Percentiles rank a stretch among this genome's conserved stretches.
Conservation (phyloP, 345 rosid species). For the Crucihimalaya himalaica region DNA sequence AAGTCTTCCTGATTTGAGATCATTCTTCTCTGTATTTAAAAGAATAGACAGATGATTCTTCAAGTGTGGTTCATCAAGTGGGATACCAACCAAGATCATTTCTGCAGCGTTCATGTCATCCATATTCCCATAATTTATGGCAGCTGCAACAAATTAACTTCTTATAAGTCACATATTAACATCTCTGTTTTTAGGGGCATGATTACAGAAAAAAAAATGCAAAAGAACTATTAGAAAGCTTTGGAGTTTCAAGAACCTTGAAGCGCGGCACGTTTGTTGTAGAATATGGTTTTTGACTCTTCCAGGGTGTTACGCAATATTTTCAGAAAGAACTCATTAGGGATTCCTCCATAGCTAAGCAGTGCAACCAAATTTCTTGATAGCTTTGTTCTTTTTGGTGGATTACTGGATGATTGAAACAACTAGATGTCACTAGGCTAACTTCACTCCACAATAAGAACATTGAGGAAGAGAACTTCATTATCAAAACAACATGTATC, state of each 20-base stretch:
- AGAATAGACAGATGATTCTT: constrained; percentile 46
- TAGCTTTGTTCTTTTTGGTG: constrained; percentile 47
- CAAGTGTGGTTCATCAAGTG: constrained; percentile 67
- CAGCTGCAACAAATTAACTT: constrained; percentile 44
- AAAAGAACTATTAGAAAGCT: constrained; percentile 5
- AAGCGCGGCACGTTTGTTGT: constrained; percentile 52
- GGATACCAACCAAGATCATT: constrained; percentile 74
- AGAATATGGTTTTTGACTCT: constrained; percentile 47
- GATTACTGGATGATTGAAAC: constrained; percentile 45
- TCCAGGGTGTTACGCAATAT: constrained; percentile 52
- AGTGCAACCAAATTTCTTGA: constrained; percentile 59
- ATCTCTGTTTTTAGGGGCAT: neutral
- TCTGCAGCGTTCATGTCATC: constrained; percentile 46
- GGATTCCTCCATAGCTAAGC: constrained; percentile 77
- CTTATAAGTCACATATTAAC: neutral
- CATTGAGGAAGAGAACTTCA: neutral
- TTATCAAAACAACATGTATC: neutral
- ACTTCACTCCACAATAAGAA: neutral
- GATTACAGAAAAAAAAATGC: neutral
- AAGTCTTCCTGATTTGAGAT: constrained; percentile 61
- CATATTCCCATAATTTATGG: constrained; percentile 51
- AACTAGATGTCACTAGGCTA: neutral
- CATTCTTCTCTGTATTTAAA: constrained; percentile 49
- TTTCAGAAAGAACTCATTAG: constrained; percentile 57
- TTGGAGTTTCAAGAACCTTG: constrained; percentile 46